These are phyloP conservation scores for Aspergillus flavus DNA, from an alignment of 2,329 filamentous ascomycete genomes.

Conservation along the genomic window DNA sequence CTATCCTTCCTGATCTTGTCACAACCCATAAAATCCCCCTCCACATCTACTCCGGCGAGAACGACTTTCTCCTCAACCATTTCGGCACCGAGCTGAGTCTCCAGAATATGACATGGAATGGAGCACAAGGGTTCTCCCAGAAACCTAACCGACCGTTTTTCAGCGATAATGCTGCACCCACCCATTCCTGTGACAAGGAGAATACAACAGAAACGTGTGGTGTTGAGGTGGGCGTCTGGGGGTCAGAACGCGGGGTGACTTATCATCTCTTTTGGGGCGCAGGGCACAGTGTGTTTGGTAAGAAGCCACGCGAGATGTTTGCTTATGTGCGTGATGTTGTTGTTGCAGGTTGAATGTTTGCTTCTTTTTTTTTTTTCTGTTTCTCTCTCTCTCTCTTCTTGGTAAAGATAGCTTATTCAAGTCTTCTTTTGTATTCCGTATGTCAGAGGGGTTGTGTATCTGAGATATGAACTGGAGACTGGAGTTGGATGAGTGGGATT, in stretches of 20 bases:
- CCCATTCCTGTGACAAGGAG: neutral
- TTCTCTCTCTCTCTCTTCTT: too few relatives aligned
- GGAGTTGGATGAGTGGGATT: too few relatives aligned
- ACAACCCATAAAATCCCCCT: constrained; percentile 35
- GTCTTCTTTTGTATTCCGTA: too few relatives aligned
- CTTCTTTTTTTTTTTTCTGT: too few relatives aligned
- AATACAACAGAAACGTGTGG: neutral
- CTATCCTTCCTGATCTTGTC: constrained; percentile 35
- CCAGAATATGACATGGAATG: constrained; percentile 47
- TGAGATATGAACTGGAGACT: too few relatives aligned
- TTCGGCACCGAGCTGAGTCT: constrained; percentile 38
- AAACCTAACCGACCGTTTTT: constrained; percentile 28
- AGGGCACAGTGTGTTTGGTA: constrained; percentile 37
- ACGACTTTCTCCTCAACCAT: constrained; percentile 44
- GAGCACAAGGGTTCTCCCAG: constrained; percentile 38
- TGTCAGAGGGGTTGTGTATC: too few relatives aligned
- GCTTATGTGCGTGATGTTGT: constrained; percentile 41
- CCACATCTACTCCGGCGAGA: constrained; percentile 41
- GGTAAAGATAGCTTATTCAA: too few relatives aligned
- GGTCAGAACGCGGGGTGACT: constrained; percentile 36
- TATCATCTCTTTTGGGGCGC: constrained; percentile 41
- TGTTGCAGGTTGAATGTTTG: constrained; percentile 9
- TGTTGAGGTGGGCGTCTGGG: constrained; percentile 31
- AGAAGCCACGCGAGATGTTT: constrained; percentile 38
- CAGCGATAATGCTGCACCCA: constrained; percentile 28